Conservation (phyloP, 129 eudicot genomes). For the sunflower (Helianthus annuus) region HanXRQr2.0-SUNRISE NC_035446.2:105595043-105595542, state of each 20-base stretch:
- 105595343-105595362: neutral
- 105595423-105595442: constrained; percentile 58
- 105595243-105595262: constrained; percentile 66
- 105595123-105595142: constrained; percentile 90
- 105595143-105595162: constrained; percentile 99
- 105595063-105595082: no score
- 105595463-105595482: constrained; percentile 70
- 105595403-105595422: constrained; percentile 78
- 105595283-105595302: constrained; percentile 53
- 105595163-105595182: constrained; percentile 42
- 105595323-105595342: constrained; percentile 17
- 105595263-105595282: constrained; percentile 87
- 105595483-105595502: constrained; percentile 87
- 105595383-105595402: constrained; percentile 99
- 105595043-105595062: no score
- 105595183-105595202: constrained; percentile 63
- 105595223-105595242: constrained; percentile 37
- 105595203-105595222: constrained; percentile 40
- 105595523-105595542: constrained; percentile 90
- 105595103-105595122: neutral
- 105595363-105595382: constrained; percentile 27
- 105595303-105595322: neutral
- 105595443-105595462: constrained; percentile 80
- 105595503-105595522: constrained; percentile 83
- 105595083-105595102: no score